Evolutionary conservation across 192 early-diverging fungal genomes (phyloP).

Genomic region (Coemansia sp.): DNA sequence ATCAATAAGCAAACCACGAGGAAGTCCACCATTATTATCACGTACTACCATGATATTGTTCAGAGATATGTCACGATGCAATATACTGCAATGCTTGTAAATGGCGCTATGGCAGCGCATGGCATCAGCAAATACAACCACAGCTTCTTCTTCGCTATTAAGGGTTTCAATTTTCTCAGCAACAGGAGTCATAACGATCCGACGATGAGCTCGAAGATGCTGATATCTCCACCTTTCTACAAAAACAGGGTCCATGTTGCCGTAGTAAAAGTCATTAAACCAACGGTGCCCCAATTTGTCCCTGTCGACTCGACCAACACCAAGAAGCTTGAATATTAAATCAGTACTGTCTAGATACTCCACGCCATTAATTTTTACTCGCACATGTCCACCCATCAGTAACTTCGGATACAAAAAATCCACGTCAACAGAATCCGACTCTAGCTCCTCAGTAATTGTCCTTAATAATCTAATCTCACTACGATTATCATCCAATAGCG

Average conservation of each 20-base stretch:
- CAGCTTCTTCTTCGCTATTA: background rate
- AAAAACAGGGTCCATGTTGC: too few species aligned
- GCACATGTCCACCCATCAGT: slow-evolving; percentile 4
- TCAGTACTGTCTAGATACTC: background rate
- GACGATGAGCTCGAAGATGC: slow-evolving; percentile 6
- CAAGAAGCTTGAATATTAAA: background rate
- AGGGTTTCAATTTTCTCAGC: background rate
- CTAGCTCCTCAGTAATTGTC: background rate
- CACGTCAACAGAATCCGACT: background rate
- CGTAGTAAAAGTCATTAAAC: too few species aligned
- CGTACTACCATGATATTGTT: slow-evolving; percentile 27
- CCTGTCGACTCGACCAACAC: background rate
- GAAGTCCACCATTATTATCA: background rate
- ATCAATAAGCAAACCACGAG: slow-evolving; percentile 23
- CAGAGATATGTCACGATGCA: slow-evolving; percentile 27
- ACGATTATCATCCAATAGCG: background rate
- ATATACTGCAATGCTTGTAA: slow-evolving; percentile 3
- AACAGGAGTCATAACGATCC: slow-evolving; percentile 16
- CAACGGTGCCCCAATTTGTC: too few species aligned
- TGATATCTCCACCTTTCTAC: background rate
- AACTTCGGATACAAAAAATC: slow-evolving; percentile 7
- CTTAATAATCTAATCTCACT: background rate
- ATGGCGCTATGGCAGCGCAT: slow-evolving; percentile 22
- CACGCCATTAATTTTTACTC: background rate
- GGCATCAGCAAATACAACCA: slow-evolving; percentile 16